Percentiles rank a stretch among this genome's conserved stretches.
phyloP scores from a whole-genome alignment of 1,284 basidiomycete species.

The Fistulinella staudtii region DNA sequence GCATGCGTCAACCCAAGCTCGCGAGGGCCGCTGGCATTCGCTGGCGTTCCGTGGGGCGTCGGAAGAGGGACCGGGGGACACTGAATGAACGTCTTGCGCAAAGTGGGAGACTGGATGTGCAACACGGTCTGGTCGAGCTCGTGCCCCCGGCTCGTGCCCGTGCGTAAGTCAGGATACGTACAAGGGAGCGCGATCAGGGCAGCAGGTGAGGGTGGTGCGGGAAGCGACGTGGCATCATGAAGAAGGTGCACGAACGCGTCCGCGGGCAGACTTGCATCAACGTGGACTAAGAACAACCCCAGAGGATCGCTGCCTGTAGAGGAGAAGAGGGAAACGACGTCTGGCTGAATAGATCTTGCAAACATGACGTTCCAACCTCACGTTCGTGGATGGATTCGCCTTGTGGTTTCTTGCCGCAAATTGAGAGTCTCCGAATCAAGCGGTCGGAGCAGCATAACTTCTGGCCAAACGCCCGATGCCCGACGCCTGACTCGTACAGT shows the following conservation, averaged over 20 bases:
- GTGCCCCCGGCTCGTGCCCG: conserved; percentile 36
- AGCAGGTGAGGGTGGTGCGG: conserved; percentile 44
- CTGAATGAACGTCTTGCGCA: conserved; percentile 66
- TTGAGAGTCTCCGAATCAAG: conserved; percentile 11
- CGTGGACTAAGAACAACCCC: conserved; percentile 50
- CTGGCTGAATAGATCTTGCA: conserved; percentile 54
- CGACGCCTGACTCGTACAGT: conserved; percentile 1
- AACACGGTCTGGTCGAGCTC: conserved; percentile 65
- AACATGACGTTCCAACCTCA: conserved; percentile 54
- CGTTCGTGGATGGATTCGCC: conserved; percentile 16
- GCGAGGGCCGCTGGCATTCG: conserved; percentile 8
- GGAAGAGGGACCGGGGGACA: conserved; percentile 45
- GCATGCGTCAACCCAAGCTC: conserved; percentile 64
- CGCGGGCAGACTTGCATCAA: conserved; percentile 50
- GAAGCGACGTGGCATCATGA: conserved; percentile 56
- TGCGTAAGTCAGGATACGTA: conserved; percentile 22
- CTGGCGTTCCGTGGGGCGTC: background rate
- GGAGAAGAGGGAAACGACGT: conserved; percentile 72
- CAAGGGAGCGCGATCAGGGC: conserved; percentile 41
- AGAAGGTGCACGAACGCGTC: conserved; percentile 68
- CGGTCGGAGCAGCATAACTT: too few species aligned
- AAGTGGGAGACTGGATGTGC: conserved; percentile 78
- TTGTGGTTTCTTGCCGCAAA: conserved; percentile 17
- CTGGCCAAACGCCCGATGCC: too few species aligned
- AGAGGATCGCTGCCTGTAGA: conserved; percentile 67